Percentiles rank a stretch among this genome's conserved stretches.
Evolutionary conservation across 495 filamentous ascomycete species (phyloP).

Genomic region (Hyaloscypha hepaticicola): DNA sequence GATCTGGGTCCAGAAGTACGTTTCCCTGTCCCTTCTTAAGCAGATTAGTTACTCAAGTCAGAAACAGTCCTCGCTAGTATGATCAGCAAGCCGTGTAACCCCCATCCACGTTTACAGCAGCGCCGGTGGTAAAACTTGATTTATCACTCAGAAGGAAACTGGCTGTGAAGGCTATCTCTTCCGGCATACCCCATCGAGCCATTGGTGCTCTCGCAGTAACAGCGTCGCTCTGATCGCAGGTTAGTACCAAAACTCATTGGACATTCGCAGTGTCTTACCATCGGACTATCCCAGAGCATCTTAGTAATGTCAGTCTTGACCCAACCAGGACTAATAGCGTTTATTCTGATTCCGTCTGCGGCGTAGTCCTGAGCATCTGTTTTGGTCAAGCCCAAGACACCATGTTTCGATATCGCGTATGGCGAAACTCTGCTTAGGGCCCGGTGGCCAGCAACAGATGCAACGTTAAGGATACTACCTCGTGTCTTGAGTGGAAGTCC

Average conservation of each 20-base stretch:
- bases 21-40: not conserved
- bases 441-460: conserved; percentile 7
- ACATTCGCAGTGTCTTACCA: not conserved
- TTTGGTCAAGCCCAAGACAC: conserved; percentile 54
- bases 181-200: conserved; percentile 25
- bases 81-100: conserved; percentile 14
- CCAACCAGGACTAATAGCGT: conserved; percentile 47
- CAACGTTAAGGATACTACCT: conserved; percentile 61
- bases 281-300: not conserved
- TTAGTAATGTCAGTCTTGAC: conserved; percentile 1
- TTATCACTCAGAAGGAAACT: conserved; percentile 31
- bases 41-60: not conserved
- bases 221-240: not conserved
- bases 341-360: conserved; percentile 59
- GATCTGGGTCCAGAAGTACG: not conserved
- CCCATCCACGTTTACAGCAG: conserved; percentile 25
- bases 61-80: not conserved
- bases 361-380: conserved; percentile 64
- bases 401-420: conserved; percentile 29
- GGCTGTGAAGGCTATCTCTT: conserved; percentile 23
- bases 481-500: conserved; percentile 40
- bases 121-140: conserved; percentile 25
- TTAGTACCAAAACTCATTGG: conserved; percentile 1
- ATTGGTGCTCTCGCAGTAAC: conserved; percentile 18
- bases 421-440: not conserved